Percentiles rank a stretch among this genome's conserved stretches.
Conservation (phyloP, 108 stramenopile genomes). For the Craspedostauros australis region DNA sequence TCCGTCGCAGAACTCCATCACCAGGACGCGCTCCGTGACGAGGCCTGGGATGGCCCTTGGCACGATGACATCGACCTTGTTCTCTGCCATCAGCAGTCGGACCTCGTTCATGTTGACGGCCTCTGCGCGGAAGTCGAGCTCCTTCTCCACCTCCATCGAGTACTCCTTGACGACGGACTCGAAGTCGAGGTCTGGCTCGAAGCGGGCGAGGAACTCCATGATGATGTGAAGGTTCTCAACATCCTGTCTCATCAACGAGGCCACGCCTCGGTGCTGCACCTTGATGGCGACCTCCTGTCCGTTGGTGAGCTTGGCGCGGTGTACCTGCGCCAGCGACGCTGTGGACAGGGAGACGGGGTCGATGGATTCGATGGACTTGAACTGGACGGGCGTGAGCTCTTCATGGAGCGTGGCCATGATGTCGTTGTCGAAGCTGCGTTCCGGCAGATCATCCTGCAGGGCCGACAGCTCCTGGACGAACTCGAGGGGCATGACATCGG, state of each 20-base stretch:
- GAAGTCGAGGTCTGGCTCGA: slow-evolving; percentile 37
- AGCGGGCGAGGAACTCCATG: slow-evolving; percentile 7
- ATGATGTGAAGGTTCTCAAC: slow-evolving; percentile 32
- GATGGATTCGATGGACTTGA: no score
- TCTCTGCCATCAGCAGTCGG: no score
- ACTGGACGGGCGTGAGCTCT: no score
- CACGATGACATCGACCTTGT: no score
- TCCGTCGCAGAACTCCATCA: slow-evolving; percentile 77
- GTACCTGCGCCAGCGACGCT: slow-evolving; percentile 47
- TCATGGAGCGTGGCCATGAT: no score
- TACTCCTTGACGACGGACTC: slow-evolving; percentile 35
- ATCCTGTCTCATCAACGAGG: slow-evolving; percentile 35
- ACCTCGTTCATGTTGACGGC: slow-evolving; percentile 35
- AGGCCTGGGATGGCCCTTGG: slow-evolving; percentile 25
- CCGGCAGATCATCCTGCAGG: slow-evolving; percentile 59
- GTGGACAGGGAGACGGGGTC: no score
- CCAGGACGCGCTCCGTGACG: slow-evolving; percentile 40
- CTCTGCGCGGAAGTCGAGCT: slow-evolving; percentile 46
- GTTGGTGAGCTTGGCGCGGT: slow-evolving; percentile 19
- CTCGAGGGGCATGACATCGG: slow-evolving; percentile 40
- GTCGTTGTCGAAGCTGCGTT: no score
- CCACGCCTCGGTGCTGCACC: slow-evolving; percentile 43
- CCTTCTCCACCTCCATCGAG: slow-evolving; percentile 31
- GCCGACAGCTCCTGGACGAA: slow-evolving; percentile 24
- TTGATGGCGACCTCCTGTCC: slow-evolving; percentile 36